A percentile compares a stretch with the other conserved stretches of the same genome.
Conservation (phyloP, 2,329 filamentous ascomycete genomes). For the Didymella glomerata region DNA sequence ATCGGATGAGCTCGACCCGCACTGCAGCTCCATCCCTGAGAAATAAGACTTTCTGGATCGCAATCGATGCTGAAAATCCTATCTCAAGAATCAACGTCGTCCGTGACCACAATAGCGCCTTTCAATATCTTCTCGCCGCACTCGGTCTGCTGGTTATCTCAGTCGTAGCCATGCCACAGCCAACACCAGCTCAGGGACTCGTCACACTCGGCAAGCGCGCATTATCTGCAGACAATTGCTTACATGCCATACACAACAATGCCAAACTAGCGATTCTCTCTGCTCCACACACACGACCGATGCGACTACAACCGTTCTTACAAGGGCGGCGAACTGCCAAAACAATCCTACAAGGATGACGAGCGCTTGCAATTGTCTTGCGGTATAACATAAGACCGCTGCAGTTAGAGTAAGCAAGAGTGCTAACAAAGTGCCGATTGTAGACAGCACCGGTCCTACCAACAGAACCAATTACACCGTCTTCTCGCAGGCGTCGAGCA, state of each 20-base stretch:
- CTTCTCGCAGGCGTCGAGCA: slow-evolving; percentile 1
- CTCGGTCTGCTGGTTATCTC: not conserved
- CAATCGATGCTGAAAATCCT: too few species aligned
- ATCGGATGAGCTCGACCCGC: too few species aligned
- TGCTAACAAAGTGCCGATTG: too few species aligned
- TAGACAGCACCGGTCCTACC: slow-evolving; percentile 5
- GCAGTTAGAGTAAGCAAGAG: too few species aligned
- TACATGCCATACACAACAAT: not conserved
- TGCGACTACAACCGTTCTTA: slow-evolving; percentile 1
- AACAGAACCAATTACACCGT: slow-evolving; percentile 4
- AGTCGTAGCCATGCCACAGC: not conserved
- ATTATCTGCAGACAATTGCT: slow-evolving; percentile 6
- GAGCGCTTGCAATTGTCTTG: slow-evolving; percentile 8
- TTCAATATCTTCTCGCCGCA: not conserved
- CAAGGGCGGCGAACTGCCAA: slow-evolving; percentile 10
- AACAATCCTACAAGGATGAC: slow-evolving; percentile 3
- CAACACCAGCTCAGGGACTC: slow-evolving; percentile 2
- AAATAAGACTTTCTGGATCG: too few species aligned
- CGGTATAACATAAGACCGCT: not conserved
- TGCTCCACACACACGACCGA: slow-evolving; percentile 1
- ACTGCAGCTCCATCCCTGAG: too few species aligned
- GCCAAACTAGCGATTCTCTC: slow-evolving; percentile 1
- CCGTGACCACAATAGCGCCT: too few species aligned
- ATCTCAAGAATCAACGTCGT: too few species aligned
- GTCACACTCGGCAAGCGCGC: not conserved